A percentile compares a stretch with the other conserved stretches of the same genome.
phyloP scores from a whole-genome alignment of 352 stramenopile genomes.

The Pythium insidiosum region DNA sequence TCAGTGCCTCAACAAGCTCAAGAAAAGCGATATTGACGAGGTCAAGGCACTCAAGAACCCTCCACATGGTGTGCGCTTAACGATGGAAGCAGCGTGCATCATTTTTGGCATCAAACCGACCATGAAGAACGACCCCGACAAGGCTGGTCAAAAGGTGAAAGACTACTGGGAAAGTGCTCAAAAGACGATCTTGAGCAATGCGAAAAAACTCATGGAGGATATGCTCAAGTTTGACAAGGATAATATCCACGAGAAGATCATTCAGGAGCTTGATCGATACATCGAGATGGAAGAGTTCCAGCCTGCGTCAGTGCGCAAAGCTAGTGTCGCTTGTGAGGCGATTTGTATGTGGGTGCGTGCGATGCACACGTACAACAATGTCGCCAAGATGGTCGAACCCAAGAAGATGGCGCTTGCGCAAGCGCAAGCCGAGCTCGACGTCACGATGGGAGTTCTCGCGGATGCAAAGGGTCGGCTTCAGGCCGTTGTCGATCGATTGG shows the following conservation, averaged over 20 bases:
- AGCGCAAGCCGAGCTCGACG: constrained; percentile 81
- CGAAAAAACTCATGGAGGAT: constrained; percentile 87
- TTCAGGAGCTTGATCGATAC: constrained; percentile 84
- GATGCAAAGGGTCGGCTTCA: constrained; percentile 77
- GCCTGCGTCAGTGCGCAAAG: constrained; percentile 84
- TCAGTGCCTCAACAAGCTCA: constrained; percentile 87
- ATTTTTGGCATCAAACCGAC: constrained; percentile 92
- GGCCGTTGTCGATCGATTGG: constrained; percentile 81
- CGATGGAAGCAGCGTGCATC: constrained; percentile 90
- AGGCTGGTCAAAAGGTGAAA: constrained; percentile 86
- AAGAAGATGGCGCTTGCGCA: constrained; percentile 85
- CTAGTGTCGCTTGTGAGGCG: constrained; percentile 86
- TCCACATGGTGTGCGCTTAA: constrained; percentile 78
- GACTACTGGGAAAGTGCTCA: constrained; percentile 87
- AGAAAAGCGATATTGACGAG: constrained; percentile 93
- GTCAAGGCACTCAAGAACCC: constrained; percentile 87
- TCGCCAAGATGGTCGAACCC: constrained; percentile 89
- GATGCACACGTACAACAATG: constrained; percentile 91
- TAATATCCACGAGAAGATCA: constrained; percentile 83
- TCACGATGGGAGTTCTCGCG: constrained; percentile 81
- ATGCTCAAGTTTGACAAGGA: constrained; percentile 89
- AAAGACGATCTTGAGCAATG: constrained; percentile 80
- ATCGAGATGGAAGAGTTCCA: constrained; percentile 90
- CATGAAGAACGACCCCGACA: constrained; percentile 86
- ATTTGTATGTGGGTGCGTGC: constrained; percentile 93